A percentile compares a stretch with the other conserved stretches of the same genome.
These are phyloP conservation scores for Mycena epipterygia DNA, from an alignment of 768 basidiomycete species.

Conservation along the genomic window DNA sequence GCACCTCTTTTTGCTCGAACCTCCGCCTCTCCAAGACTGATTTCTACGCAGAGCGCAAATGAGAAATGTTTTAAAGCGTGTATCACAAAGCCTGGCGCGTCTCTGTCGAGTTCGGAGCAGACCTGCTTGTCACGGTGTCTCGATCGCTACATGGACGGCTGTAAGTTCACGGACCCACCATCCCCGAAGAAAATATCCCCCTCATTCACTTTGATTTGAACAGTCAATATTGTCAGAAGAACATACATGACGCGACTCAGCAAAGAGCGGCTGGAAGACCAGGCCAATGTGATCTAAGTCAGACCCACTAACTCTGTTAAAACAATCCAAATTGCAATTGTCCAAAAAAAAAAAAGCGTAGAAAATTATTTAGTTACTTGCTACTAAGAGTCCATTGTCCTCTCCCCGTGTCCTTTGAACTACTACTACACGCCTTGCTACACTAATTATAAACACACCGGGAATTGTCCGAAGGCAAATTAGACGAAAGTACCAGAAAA, in stretches of 20 bases:
- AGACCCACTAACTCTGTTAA: not conserved
- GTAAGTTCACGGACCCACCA: slow-evolving; percentile 58
- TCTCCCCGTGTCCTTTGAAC: slow-evolving; percentile 6
- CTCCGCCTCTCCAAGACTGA: not conserved
- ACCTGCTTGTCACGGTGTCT: slow-evolving; percentile 82
- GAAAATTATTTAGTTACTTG: slow-evolving; percentile 23
- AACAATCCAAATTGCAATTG: not conserved
- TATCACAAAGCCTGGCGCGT: slow-evolving; percentile 79
- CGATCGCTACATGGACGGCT: slow-evolving; percentile 88
- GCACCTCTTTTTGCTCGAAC: slow-evolving; percentile 10
- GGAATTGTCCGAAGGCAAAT: slow-evolving; percentile 26
- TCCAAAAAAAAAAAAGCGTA: not conserved
- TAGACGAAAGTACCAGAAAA: slow-evolving; percentile 21
- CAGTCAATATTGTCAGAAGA: slow-evolving; percentile 85
- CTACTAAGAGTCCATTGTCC: slow-evolving; percentile 30
- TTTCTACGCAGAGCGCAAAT: slow-evolving; percentile 72
- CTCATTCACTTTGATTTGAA: slow-evolving; percentile 18
- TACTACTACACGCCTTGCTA: slow-evolving; percentile 11
- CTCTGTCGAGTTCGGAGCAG: slow-evolving; percentile 82
- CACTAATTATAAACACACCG: slow-evolving; percentile 31
- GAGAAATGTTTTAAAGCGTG: slow-evolving; percentile 87
- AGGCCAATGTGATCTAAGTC: slow-evolving; percentile 31
- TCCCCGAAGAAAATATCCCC: not conserved
- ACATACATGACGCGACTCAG: slow-evolving; percentile 73
- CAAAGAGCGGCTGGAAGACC: slow-evolving; percentile 61